Evolutionary conservation across 805 yeast species (phyloP).

Genomic region (Saturnispora serradocipensis): DNA sequence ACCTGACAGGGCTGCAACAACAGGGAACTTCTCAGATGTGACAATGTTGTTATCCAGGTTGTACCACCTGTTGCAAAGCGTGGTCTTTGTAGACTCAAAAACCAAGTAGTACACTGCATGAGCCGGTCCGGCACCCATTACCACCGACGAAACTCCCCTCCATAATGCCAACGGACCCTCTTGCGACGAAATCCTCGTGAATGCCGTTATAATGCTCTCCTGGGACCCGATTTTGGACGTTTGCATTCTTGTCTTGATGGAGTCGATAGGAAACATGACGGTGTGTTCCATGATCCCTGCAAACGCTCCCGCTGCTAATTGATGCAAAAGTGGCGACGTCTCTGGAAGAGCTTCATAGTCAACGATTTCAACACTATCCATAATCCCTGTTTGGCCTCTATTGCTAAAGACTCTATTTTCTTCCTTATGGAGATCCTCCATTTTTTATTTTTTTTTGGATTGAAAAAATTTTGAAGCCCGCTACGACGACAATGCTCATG

Average conservation of each 20-base stretch:
- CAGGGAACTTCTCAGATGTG: conserved; percentile 63
- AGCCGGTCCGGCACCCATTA: conserved; percentile 98
- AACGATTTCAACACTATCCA: conserved; percentile 32
- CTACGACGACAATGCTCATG: background rate
- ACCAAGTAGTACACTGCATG: conserved; percentile 96
- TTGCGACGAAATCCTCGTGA: conserved; percentile 66
- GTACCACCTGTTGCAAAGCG: conserved; percentile 31
- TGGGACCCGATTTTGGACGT: conserved; percentile 28
- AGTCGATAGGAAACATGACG: conserved; percentile 93
- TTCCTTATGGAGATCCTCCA: background rate
- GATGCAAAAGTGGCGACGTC: conserved; percentile 72
- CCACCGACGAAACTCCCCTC: conserved; percentile 89
- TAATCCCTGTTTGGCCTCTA: background rate
- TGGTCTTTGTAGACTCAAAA: conserved; percentile 70
- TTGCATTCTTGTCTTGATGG: conserved; percentile 95
- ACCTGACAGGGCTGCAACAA: conserved; percentile 81
- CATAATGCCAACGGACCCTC: conserved; percentile 87
- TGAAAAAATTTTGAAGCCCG: background rate
- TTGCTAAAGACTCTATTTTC: background rate
- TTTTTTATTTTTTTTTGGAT: background rate
- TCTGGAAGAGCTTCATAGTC: conserved; percentile 93
- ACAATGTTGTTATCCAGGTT: conserved; percentile 33
- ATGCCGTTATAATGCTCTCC: conserved; percentile 52
- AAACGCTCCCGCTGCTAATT: conserved; percentile 87
- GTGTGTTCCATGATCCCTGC: conserved; percentile 99